Conservation (phyloP, 2,329 filamentous ascomycete genomes). For the Aureobasidium pullulans region DNA sequence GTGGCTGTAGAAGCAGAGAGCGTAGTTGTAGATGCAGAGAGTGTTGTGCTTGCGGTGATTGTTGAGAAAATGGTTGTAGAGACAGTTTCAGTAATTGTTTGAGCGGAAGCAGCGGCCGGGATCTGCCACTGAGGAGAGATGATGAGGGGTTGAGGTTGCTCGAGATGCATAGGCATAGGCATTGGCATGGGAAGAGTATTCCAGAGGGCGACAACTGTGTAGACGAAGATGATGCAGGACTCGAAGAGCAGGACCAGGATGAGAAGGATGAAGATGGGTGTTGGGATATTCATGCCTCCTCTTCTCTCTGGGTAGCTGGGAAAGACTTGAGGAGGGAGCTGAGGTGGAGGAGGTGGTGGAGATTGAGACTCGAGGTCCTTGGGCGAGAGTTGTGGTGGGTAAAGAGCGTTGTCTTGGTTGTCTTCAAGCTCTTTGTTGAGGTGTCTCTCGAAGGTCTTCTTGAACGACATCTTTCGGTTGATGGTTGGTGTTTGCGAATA, state of each 20-base stretch:
- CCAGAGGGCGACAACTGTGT: constrained; percentile 32
- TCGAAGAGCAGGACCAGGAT: constrained; percentile 25
- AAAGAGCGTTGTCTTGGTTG: constrained; percentile 10
- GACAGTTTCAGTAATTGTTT: not conserved
- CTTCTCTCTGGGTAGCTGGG: constrained; percentile 23
- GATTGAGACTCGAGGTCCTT: constrained; percentile 17
- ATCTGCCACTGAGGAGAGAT: not conserved
- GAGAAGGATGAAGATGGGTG: constrained; percentile 27
- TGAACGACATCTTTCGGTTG: constrained; percentile 22
- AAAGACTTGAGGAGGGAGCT: constrained; percentile 18
- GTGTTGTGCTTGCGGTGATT: not conserved
- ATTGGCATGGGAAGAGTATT: constrained; percentile 26
- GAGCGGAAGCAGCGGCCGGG: not conserved
- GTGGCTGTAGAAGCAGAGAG: not conserved
- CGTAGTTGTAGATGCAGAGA: not conserved
- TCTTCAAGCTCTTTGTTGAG: constrained; percentile 27
- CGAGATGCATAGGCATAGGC: constrained; percentile 17
- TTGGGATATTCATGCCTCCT: constrained; percentile 27
- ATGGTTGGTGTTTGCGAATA: not conserved
- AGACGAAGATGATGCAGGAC: constrained; percentile 30
- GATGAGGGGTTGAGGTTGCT: constrained; percentile 14
- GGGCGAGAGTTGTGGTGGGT: constrained; percentile 17
- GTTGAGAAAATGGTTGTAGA: not conserved
- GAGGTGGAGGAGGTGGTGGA: constrained; percentile 15
- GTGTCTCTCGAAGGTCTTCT: constrained; percentile 24